These are phyloP conservation scores for Kwoniella heveanensis DNA, from an alignment of 768 basidiomycete species.

Conservation along the genomic window DNA sequence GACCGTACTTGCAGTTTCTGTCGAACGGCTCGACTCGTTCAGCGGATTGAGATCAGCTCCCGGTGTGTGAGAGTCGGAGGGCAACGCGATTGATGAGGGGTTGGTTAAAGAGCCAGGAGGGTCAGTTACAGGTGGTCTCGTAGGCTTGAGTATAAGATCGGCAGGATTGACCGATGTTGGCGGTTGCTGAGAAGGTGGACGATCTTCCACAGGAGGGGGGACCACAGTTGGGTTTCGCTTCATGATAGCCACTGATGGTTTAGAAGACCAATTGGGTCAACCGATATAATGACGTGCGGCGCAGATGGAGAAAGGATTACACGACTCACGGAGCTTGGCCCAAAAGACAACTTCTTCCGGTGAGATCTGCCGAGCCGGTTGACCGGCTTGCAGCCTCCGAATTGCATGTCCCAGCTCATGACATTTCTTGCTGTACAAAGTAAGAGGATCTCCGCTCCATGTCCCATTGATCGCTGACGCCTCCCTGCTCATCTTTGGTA, in stretches of 20 bases:
- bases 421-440: conserved; percentile 32
- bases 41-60: neutral
- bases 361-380: conserved; percentile 11
- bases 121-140: neutral
- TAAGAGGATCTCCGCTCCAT: conserved; percentile 8
- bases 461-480: neutral
- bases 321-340: conserved; percentile 35
- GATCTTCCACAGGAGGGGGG: conserved; percentile 28
- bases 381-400: conserved; percentile 14
- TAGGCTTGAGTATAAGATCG: neutral
- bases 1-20: neutral
- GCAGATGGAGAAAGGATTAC: too few relatives aligned
- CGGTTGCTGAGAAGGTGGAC: conserved; percentile 6
- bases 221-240: conserved; percentile 22
- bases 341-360: conserved; percentile 36
- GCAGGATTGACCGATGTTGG: neutral
- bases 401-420: conserved; percentile 32
- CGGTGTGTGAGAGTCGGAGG: neutral
- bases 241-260: conserved; percentile 26
- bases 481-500: conserved; percentile 21
- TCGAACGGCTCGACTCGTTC: neutral
- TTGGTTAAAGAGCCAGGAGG: conserved; percentile 15
- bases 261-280: neutral
- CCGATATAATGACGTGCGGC: too few relatives aligned
- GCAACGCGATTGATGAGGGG: neutral